These are phyloP conservation scores for Cytidiella melzeri DNA, from an alignment of 768 basidiomycete species.

Conservation along the genomic window DNA sequence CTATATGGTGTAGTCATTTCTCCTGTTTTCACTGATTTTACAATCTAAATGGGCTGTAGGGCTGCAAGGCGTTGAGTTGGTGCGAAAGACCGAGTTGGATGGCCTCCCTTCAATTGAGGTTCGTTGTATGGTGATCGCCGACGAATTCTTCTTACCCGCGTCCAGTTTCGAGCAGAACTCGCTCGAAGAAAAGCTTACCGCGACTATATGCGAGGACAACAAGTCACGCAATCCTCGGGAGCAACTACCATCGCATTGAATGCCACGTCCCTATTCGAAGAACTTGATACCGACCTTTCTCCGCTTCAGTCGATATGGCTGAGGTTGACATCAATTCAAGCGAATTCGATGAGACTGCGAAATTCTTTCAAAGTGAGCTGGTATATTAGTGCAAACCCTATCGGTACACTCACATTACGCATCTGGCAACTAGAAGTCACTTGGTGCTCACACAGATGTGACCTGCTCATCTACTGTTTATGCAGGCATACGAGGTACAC, in stretches of 20 bases:
- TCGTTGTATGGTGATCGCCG: neutral
- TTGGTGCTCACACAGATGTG: neutral
- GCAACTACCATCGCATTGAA: conserved; percentile 40
- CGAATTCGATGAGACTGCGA: conserved; percentile 11
- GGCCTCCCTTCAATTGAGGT: conserved; percentile 4
- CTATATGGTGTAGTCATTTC: conserved; percentile 43
- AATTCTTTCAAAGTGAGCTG: neutral
- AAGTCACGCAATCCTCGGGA: conserved; percentile 40
- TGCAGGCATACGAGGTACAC: neutral
- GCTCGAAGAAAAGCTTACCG: conserved; percentile 33
- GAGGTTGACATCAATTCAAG: neutral
- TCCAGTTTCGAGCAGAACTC: conserved; percentile 42
- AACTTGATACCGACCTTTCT: conserved; percentile 21
- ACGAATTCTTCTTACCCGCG: conserved; percentile 7
- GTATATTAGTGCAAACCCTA: neutral
- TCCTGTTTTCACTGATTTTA: neutral
- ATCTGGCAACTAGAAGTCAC: neutral
- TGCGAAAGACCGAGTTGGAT: conserved; percentile 12
- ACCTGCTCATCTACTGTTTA: neutral
- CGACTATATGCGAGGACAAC: conserved; percentile 32
- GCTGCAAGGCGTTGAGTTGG: conserved; percentile 15
- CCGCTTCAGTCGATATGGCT: conserved; percentile 5
- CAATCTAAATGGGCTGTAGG: conserved; percentile 14
- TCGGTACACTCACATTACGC: no score
- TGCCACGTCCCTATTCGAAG: conserved; percentile 41